A percentile compares a stretch with the other conserved stretches of the same genome.
These are phyloP conservation scores for Allium fistulosum DNA, from an alignment of 106 monocot species.

Conservation along the genomic window DNA sequence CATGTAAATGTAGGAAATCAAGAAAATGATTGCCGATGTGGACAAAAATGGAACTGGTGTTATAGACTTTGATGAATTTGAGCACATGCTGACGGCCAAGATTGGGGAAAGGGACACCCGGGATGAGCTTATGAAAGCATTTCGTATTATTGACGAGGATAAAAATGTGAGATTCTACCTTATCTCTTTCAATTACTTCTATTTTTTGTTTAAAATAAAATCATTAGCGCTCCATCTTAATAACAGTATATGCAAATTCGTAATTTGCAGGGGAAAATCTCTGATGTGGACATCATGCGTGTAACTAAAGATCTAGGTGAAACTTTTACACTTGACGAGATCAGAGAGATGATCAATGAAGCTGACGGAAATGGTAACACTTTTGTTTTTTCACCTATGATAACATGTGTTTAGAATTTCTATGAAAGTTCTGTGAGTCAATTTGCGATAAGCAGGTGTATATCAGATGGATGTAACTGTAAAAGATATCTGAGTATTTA, in stretches of 20 bases:
- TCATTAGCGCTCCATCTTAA: background rate
- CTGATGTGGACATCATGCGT: constrained; percentile 53
- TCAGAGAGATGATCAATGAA: constrained; percentile 75
- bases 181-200: background rate
- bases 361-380: constrained; percentile 71
- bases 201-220: background rate
- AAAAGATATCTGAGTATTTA: no score
- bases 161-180: constrained; percentile 58
- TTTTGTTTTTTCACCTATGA: background rate
- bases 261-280: constrained; percentile 66
- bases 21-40: constrained; percentile 85
- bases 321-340: constrained; percentile 59
- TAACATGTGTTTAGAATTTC: no score
- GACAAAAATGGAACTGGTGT: constrained; percentile 93
- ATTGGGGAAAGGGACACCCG: constrained; percentile 86
- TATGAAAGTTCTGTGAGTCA: no score
- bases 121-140: constrained; percentile 82
- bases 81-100: constrained; percentile 90
- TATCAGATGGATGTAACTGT: no score
- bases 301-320: constrained; percentile 74
- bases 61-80: constrained; percentile 93
- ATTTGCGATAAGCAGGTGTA: no score
- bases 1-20: constrained; percentile 60
- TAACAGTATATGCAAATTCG: constrained; percentile 1
- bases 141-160: constrained; percentile 82